These are phyloP conservation scores for Exutisphaerella laricina DNA, from an alignment of 2,329 filamentous ascomycete species.

Conservation along the genomic window DNA sequence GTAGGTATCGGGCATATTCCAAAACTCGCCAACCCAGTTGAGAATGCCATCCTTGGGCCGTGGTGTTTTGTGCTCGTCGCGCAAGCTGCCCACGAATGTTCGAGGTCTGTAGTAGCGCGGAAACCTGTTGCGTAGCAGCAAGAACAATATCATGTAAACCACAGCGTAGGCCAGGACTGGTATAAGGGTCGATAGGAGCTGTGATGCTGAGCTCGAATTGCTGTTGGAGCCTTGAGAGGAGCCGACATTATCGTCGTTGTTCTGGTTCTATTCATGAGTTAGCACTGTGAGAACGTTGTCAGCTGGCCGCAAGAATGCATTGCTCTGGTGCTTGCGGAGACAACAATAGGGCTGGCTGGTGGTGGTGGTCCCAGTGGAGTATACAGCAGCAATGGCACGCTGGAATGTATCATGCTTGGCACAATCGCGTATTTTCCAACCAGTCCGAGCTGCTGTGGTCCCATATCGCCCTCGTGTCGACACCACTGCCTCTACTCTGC, in stretches of 20 bases:
- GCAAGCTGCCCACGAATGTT: slow-evolving; percentile 42
- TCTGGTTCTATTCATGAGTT: slow-evolving; percentile 10
- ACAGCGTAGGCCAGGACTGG: slow-evolving; percentile 30
- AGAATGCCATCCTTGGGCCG: slow-evolving; percentile 31
- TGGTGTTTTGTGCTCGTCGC: slow-evolving; percentile 38
- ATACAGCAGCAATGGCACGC: too few relatives aligned
- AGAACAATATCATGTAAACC: slow-evolving; percentile 35
- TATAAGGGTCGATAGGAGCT: slow-evolving; percentile 33
- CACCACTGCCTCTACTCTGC: too few relatives aligned
- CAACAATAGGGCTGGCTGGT: too few relatives aligned
- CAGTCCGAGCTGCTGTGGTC: too few relatives aligned
- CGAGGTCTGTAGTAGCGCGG: slow-evolving; percentile 42
- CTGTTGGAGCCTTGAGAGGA: slow-evolving; percentile 13
- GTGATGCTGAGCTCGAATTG: slow-evolving; percentile 28
- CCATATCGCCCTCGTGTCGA: too few relatives aligned
- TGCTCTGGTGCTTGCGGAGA: neutral
- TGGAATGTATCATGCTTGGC: neutral
- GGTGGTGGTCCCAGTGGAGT: neutral
- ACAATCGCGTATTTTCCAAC: too few relatives aligned
- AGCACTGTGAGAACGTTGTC: neutral
- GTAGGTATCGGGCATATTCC: slow-evolving; percentile 62
- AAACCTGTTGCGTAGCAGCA: slow-evolving; percentile 39
- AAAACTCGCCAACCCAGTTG: slow-evolving; percentile 45
- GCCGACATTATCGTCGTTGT: slow-evolving; percentile 26
- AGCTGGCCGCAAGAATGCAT: neutral